Percentiles rank a stretch among this genome's conserved stretches.
Conservation (phyloP, 805 yeast genomes). For the Kodamaea leandrae region DNA sequence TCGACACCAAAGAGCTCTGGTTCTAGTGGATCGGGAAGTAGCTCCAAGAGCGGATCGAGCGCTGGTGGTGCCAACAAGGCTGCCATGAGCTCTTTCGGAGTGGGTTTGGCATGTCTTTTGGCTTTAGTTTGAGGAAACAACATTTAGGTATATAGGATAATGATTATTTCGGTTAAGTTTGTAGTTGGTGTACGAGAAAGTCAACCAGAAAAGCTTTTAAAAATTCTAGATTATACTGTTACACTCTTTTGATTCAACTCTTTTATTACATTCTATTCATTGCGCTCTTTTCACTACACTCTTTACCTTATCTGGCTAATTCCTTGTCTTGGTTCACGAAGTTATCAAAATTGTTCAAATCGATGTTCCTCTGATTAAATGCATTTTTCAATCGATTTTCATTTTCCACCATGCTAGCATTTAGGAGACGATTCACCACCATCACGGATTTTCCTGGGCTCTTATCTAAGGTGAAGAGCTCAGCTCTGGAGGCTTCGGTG, state of each 20-base stretch:
- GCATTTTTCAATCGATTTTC: background rate
- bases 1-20: slow-evolving; percentile 5
- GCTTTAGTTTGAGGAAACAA: background rate
- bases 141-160: background rate
- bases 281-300: too few species aligned
- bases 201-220: too few species aligned
- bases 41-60: slow-evolving; percentile 10
- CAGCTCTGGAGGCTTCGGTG: slow-evolving; percentile 8
- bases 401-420: slow-evolving; percentile 1
- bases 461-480: slow-evolving; percentile 7
- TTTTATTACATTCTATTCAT: too few species aligned
- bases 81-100: background rate
- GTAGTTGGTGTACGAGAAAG: too few species aligned
- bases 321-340: too few species aligned
- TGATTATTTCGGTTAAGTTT: too few species aligned
- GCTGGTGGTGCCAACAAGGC: slow-evolving; percentile 1
- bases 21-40: slow-evolving; percentile 4
- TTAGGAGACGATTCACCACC: slow-evolving; percentile 7
- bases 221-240: too few species aligned
- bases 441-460: slow-evolving; percentile 14
- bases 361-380: background rate
- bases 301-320: too few species aligned
- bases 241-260: too few species aligned
- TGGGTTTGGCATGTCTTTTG: slow-evolving; percentile 2
- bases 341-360: too few species aligned